Base-by-base conservation (phyloP, 345 rosid species). In the Citrus inodora region DNA sequence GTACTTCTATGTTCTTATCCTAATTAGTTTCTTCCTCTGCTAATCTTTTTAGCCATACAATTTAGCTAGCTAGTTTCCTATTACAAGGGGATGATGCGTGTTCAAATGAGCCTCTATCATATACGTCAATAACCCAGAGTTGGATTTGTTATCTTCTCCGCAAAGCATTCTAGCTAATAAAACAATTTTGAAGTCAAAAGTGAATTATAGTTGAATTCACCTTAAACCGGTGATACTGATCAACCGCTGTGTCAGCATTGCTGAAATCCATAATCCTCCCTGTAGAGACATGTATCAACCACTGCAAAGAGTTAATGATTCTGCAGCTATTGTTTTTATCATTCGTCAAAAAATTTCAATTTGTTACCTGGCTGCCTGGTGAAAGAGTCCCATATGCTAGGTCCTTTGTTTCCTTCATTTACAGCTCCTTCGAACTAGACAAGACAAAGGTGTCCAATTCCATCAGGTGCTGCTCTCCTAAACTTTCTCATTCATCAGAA, bases 231-330 rank as follows among this genome's bases (percentile, higher is more conserved):
- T 93, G 97, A 85, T 93, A 95, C 67, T 93, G 99, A 89, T 95
- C 99, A 13, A 93, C 97, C 3, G 98, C 87, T 2, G 85, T 89
- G 81, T 95, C 97, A 76, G 97, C 99, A 93, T 91, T 92, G 92
- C 99, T 95, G 82, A 93, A 92, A 82, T 95, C 99, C 82, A 93
- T 28, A 73, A 95, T 95, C 85, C 85, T 95, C 42, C 98, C 98
- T 93, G 86, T 66, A 21, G 17, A 83, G 73, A 73, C 66, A 61
- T 61, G 59, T 21, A 37, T 40, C 55, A 38, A 33, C 24, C 59
- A 19, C 66, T 10, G 46, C 33, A 42, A 13, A 22, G 22, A 7
- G 17, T 13, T 32, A 16, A 19, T 42, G 33, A 24, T 62, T 74
- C 48, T 74, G 19, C 77, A 19, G 21, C 3, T 6, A 9, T 46